Base-by-base conservation (phyloP, 2,329 filamentous ascomycete genomes). In the Bertia moriformis region DNA sequence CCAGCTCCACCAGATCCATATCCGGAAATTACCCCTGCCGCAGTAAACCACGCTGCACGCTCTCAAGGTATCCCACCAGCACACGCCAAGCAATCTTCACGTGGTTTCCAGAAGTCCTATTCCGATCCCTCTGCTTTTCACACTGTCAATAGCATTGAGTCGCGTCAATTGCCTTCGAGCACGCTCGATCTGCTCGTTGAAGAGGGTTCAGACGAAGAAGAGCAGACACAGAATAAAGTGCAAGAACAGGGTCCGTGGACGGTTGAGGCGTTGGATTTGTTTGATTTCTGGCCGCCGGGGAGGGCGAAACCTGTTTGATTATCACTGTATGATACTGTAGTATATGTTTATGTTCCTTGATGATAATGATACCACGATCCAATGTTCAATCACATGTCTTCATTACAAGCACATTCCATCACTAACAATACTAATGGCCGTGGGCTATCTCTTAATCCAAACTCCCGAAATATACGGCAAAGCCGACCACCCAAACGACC, bases 401-500 rank as follows among this genome's bases (percentile, higher is more conserved):
- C 24, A 10, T 29, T 29, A 29, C n/a, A 29, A 29, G 10, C 24
- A 29, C n/a, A 29, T n/a, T n/a, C n/a, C n/a, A n/a, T n/a, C n/a
- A n/a, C n/a, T n/a, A n/a, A n/a, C n/a, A n/a, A n/a, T n/a, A n/a
- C n/a, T n/a, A n/a, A n/a, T n/a, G n/a, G n/a, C n/a, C n/a, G n/a
- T n/a, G n/a, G n/a, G n/a, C n/a, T n/a, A n/a, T n/a, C n/a, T 60
- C 50, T 62, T 65, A 12, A 60, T 52, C 49, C 62, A 48, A 18
- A 49, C 49, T 3, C 61, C 61, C 19, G 58, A 52, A 40, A 63
- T 42, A 55, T 63, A 62, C 15, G 59, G 54, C 48, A 64, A 45
- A 39, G 50, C 46, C 4, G 53, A 51, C 51, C 53, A 54, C 27
- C 50, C 50, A 47, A 61, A 63, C 38, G 46, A 50, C 37, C 45